Percentiles rank a stretch among this genome's conserved stretches.
Conservation (phyloP, 2,329 filamentous ascomycete genomes). For the Fusarium abutilonis region DNA sequence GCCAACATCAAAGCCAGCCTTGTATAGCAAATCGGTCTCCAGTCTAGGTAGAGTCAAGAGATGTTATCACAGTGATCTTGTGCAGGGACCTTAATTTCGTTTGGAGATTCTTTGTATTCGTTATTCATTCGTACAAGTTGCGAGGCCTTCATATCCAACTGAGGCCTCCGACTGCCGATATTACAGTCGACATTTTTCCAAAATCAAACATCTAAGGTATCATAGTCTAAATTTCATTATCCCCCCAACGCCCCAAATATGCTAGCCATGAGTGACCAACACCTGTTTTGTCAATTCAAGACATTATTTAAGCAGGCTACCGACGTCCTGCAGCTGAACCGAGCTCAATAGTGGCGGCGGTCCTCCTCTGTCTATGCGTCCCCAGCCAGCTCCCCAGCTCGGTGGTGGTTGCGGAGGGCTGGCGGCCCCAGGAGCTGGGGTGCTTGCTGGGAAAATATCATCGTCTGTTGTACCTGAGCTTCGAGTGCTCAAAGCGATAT, state of each 20-base stretch:
- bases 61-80: neutral
- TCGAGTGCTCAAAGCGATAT: slow-evolving; percentile 49
- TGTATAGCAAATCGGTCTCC: neutral
- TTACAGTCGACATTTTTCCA: slow-evolving; percentile 34
- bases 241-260: slow-evolving; percentile 42
- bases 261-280: slow-evolving; percentile 18
- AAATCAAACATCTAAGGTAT: slow-evolving; percentile 46
- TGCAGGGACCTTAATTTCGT: neutral
- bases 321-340: slow-evolving; percentile 50
- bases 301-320: slow-evolving; percentile 44
- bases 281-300: slow-evolving; percentile 7
- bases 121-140: slow-evolving; percentile 38
- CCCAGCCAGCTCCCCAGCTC: slow-evolving; percentile 49
- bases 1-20: too few relatives aligned
- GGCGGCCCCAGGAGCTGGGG: slow-evolving; percentile 18
- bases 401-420: slow-evolving; percentile 38
- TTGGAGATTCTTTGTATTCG: slow-evolving; percentile 30
- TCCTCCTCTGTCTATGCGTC: slow-evolving; percentile 45
- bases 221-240: slow-evolving; percentile 45
- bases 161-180: slow-evolving; percentile 22
- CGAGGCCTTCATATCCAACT: slow-evolving; percentile 8
- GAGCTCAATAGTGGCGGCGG: slow-evolving; percentile 44
- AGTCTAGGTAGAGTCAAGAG: neutral
- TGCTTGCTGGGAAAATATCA: slow-evolving; percentile 37
- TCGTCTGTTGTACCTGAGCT: slow-evolving; percentile 44